Conservation (phyloP, 2,329 filamentous ascomycete genomes). For the Fusarium nanum region DNA sequence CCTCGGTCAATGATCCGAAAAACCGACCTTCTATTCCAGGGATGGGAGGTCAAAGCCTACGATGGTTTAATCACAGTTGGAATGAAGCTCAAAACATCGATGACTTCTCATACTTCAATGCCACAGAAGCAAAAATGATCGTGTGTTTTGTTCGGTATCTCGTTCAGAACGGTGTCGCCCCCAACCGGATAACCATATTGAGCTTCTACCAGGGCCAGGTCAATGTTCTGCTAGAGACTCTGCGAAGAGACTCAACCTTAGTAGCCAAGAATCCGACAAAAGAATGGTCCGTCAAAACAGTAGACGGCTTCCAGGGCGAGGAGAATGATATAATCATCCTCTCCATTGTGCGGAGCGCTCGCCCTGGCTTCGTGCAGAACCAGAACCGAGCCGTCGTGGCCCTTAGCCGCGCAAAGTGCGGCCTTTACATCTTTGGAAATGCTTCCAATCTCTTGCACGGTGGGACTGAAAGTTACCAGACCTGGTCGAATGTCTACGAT, state of each 20-base stretch:
- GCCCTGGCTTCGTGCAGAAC: constrained; percentile 79
- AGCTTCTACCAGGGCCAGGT: constrained; percentile 91
- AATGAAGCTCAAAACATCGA: constrained; percentile 69
- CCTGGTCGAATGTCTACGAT: constrained; percentile 57
- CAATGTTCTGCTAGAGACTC: constrained; percentile 67
- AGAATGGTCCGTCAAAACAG: constrained; percentile 75
- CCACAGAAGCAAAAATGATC: constrained; percentile 80
- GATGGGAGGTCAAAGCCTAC: constrained; percentile 55
- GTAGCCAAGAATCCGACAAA: constrained; percentile 39
- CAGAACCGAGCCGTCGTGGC: constrained; percentile 69
- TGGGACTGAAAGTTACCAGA: constrained; percentile 53
- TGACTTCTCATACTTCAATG: constrained; percentile 75
- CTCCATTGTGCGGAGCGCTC: constrained; percentile 81
- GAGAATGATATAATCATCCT: constrained; percentile 87
- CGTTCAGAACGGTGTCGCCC: constrained; percentile 70
- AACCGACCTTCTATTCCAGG: constrained; percentile 58
- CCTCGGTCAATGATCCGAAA: constrained; percentile 50
- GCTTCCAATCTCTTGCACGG: constrained; percentile 61
- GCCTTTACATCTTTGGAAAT: constrained; percentile 89
- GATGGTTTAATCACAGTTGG: constrained; percentile 66
- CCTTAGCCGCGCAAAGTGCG: constrained; percentile 76
- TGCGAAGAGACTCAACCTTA: constrained; percentile 52
- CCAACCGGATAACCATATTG: constrained; percentile 77
- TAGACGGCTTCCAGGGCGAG: constrained; percentile 92
- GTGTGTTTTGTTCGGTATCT: constrained; percentile 79